Conservation (phyloP, 352 stramenopile genomes). For the Vaucheria bursata region DNA sequence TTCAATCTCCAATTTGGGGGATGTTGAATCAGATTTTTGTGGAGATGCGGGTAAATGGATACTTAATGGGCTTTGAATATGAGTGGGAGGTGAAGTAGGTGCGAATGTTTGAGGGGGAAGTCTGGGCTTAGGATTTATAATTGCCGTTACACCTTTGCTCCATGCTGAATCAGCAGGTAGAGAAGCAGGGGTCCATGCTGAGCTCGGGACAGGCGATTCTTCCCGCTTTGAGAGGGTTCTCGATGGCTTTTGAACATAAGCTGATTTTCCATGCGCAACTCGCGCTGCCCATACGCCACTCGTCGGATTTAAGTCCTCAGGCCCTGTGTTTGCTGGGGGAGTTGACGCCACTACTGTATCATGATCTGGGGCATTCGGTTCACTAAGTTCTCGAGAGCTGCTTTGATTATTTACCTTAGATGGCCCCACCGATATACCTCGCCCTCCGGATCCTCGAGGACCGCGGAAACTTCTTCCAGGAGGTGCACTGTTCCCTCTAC, state of each 20-base stretch:
- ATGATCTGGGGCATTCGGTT: not conserved
- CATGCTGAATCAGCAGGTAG: constrained; percentile 33
- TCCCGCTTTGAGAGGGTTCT: not conserved
- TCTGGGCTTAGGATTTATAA: constrained; percentile 40
- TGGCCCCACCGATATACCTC: constrained; percentile 5
- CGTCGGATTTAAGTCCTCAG: not conserved
- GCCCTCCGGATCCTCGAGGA: constrained; percentile 13
- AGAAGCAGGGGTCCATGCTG: constrained; percentile 17
- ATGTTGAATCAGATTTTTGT: too few relatives aligned
- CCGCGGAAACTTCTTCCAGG: constrained; percentile 16
- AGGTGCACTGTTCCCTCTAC: constrained; percentile 26
- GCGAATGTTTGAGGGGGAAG: constrained; percentile 2
- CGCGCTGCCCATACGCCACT: constrained; percentile 25
- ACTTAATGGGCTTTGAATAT: too few relatives aligned
- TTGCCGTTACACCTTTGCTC: constrained; percentile 24
- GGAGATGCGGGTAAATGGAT: too few relatives aligned
- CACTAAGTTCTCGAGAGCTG: not conserved
- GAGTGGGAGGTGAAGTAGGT: too few relatives aligned
- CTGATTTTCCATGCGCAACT: constrained; percentile 2
- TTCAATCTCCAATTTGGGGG: too few relatives aligned
- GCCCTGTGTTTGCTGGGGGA: not conserved
- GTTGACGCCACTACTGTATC: not conserved
- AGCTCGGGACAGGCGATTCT: not conserved
- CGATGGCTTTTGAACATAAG: not conserved
- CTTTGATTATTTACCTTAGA: not conserved